Percentiles rank a stretch among this genome's conserved stretches.
Conservation (phyloP, 495 filamentous ascomycete species). For the Aspergillus olivimuriae region DNA sequence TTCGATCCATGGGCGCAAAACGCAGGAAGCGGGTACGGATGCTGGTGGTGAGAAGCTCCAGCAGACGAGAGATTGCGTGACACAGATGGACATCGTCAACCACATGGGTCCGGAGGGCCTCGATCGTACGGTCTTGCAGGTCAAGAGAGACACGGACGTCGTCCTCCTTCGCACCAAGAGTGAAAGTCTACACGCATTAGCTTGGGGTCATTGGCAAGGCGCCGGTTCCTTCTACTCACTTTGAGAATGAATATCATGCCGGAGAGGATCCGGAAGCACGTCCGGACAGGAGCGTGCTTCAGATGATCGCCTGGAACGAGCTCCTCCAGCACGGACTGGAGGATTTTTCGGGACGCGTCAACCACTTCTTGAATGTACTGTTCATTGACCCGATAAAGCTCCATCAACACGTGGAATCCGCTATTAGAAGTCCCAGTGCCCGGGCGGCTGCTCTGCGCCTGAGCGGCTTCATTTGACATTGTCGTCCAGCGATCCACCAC, state of each 20-base stretch:
- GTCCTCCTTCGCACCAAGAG: conserved; percentile 81
- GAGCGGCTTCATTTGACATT: conserved; percentile 52
- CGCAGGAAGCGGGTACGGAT: conserved; percentile 69
- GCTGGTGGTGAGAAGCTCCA: conserved; percentile 71
- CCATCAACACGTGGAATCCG: conserved; percentile 47
- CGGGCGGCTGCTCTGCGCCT: conserved; percentile 34
- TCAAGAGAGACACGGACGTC: conserved; percentile 77
- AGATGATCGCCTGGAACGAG: conserved; percentile 78
- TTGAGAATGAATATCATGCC: conserved; percentile 93
- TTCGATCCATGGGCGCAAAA: conserved; percentile 40
- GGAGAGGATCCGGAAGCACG: conserved; percentile 90
- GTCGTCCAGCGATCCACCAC: conserved; percentile 89
- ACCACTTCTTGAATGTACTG: conserved; percentile 85
- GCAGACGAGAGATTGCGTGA: conserved; percentile 85
- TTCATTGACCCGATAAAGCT: conserved; percentile 52
- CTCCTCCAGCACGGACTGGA: conserved; percentile 75
- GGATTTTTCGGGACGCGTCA: conserved; percentile 75
- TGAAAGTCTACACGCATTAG: conserved; percentile 63
- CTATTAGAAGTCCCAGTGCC: conserved; percentile 27
- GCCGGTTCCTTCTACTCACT: conserved; percentile 19
- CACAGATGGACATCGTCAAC: conserved; percentile 97
- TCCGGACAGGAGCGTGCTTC: conserved; percentile 86
- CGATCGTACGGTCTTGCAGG: conserved; percentile 72
- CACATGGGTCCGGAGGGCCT: conserved; percentile 74
- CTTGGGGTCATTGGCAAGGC: not conserved